Evolutionary conservation across 371 early-diverging fungal genomes (phyloP), one percentile per base, ranked within the genome.

Genomic region (Actinomucor elegans): DNA sequence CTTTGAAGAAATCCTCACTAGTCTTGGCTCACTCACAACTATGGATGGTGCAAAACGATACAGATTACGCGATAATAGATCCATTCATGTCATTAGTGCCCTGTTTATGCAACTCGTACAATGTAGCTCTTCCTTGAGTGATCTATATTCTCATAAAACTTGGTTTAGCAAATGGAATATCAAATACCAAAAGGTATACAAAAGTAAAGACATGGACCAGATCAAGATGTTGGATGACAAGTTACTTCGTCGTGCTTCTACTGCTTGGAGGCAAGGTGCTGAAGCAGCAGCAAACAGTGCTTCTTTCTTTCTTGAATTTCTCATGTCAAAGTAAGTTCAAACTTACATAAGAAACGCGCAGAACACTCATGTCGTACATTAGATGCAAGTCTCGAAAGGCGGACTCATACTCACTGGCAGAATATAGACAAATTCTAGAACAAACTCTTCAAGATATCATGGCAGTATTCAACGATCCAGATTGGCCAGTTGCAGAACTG

Each of bases 401-500:
- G 46, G 67, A 71, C 7, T 46, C 57, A 1, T 68, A 63, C 42
- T 66, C 77, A 9, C 88, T 92, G 15, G 67, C 76, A 1, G 94
- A 94, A 33, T 95, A 93, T 64, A 73, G 86, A n/a, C 55, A 57
- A 0, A 68, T 92, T 12, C 60, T 96, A 15, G 88, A 90, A 17
- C 66, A 69, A 32, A 72, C 94, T 27, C 54, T 94, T 27, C 69
- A 85, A 15, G 95, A 97, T 66, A 64, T 90, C 0, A 61, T 93
- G 42, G 55, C 68, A 4, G 82, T 92, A 0, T 66, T 94, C 15
- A 82, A 84, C 15, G 84, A 87, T n/a, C 93, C 94, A 5, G 95
- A 94, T 36, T 97, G 94, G 94, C 97, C 97, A 0, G 88, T 79
- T 0, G 92, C 97, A 0, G 92, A 91, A 42, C 60, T 90, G 6